phyloP scores from a whole-genome alignment of 2,329 filamentous ascomycete genomes.

The Ophiosphaerella korrae region DNA sequence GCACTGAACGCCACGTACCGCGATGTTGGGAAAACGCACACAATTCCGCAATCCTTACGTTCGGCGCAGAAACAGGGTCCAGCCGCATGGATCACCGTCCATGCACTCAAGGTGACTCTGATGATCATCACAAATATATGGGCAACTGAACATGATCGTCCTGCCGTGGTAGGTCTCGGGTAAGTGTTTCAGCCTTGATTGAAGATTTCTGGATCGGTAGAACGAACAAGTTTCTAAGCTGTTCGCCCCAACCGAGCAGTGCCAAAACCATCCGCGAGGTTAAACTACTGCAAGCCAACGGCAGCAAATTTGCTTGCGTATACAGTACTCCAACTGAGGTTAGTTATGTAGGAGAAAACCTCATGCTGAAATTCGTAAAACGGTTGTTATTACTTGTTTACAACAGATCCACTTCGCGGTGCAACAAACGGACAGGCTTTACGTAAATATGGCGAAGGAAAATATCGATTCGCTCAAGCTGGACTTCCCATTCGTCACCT shows the following conservation, averaged over 20 bases:
- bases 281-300: no score
- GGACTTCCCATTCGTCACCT: slow-evolving; percentile 56
- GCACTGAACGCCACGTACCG: slow-evolving; percentile 27
- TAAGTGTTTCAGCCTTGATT: no score
- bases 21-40: slow-evolving; percentile 3
- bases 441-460: slow-evolving; percentile 40
- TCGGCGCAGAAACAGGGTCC: slow-evolving; percentile 5
- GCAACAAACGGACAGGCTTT: slow-evolving; percentile 47
- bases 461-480: slow-evolving; percentile 44
- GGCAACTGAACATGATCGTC: no score
- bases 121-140: no score
- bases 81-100: not conserved
- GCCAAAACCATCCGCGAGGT: no score
- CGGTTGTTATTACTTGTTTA: not conserved
- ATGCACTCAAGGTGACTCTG: not conserved
- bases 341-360: not conserved
- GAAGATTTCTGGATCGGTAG: no score
- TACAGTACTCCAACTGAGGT: not conserved
- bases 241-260: no score
- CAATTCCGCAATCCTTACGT: slow-evolving; percentile 5
- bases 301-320: no score
- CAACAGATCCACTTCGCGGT: slow-evolving; percentile 18
- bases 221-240: no score
- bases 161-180: no score
- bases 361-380: not conserved